A percentile compares a stretch with the other conserved stretches of the same genome.
Evolutionary conservation across 2,329 filamentous ascomycete genomes (phyloP).

Genomic region (Penicillium aurantiogriseum): DNA sequence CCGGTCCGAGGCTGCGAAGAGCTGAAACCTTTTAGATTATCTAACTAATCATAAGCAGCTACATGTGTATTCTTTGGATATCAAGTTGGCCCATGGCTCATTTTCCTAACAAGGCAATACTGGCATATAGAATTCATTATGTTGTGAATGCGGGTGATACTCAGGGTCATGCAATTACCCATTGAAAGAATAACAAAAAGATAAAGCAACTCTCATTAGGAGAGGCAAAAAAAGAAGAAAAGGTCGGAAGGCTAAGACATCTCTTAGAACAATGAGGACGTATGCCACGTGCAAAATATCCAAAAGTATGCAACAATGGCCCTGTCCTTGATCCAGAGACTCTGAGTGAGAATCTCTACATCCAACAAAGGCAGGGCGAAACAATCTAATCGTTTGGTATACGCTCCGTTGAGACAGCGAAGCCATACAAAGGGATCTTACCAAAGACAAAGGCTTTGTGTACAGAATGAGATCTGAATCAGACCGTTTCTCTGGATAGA

Average conservation of each 20-base stretch:
- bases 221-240: neutral
- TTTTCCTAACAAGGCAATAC: neutral
- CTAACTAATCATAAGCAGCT: neutral
- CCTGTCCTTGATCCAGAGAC: conserved; percentile 2
- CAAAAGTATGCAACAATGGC: neutral
- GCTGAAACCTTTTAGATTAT: neutral
- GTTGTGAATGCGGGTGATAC: neutral
- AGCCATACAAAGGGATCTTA: neutral
- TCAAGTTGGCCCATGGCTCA: neutral
- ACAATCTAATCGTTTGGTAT: neutral
- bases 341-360: neutral
- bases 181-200: neutral
- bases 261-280: neutral
- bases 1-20: no score
- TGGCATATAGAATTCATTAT: no score
- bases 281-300: neutral
- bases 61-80: neutral
- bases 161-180: neutral
- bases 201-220: neutral
- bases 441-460: conserved; percentile 4
- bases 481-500: neutral
- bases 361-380: neutral
- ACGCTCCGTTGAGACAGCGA: neutral
- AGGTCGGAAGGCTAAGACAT: neutral
- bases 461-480: neutral